A percentile compares a stretch with the other conserved stretches of the same genome.
Conservation (phyloP, 1,139 yeast genomes). For the Suhomyces panamericanus region DNA sequence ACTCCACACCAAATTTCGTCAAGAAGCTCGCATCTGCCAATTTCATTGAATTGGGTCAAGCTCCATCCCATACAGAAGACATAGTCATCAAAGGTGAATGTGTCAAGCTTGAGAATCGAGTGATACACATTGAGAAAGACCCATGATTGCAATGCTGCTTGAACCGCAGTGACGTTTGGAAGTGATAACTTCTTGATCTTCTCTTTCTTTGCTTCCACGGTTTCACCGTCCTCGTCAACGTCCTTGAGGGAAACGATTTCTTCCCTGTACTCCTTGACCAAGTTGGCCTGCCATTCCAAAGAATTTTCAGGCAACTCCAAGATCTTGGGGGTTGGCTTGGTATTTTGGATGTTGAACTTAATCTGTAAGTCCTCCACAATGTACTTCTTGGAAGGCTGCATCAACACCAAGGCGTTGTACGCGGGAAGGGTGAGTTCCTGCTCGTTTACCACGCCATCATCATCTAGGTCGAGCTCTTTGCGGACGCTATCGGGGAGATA, state of each 20-base stretch:
- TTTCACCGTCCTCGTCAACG: slow-evolving; percentile 4
- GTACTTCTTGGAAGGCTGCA: slow-evolving; percentile 43
- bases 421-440: slow-evolving; percentile 10
- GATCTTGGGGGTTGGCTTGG: slow-evolving; percentile 32
- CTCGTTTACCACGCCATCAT: slow-evolving; percentile 13
- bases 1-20: slow-evolving; percentile 75
- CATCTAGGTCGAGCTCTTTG: slow-evolving; percentile 22
- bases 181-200: slow-evolving; percentile 24
- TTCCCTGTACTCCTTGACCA: slow-evolving; percentile 18
- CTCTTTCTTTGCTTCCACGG: slow-evolving; percentile 5
- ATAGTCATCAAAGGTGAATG: slow-evolving; percentile 80
- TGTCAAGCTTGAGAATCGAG: slow-evolving; percentile 61
- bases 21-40: slow-evolving; percentile 54
- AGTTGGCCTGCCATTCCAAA: slow-evolving; percentile 22
- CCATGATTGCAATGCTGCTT: slow-evolving; percentile 69
- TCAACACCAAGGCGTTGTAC: slow-evolving; percentile 18
- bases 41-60: slow-evolving; percentile 40
- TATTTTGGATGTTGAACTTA: slow-evolving; percentile 42
- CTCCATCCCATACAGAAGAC: slow-evolving; percentile 63
- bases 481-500: slow-evolving; percentile 38
- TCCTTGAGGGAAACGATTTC: slow-evolving; percentile 23
- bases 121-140: slow-evolving; percentile 71
- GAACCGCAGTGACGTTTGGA: slow-evolving; percentile 19
- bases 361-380: slow-evolving; percentile 40
- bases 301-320: slow-evolving; percentile 37